Evolutionary conservation across 371 early-diverging fungal species (phyloP), one percentile per base, ranked within the genome.

Genomic region (Phascolomyces articulosus): DNA sequence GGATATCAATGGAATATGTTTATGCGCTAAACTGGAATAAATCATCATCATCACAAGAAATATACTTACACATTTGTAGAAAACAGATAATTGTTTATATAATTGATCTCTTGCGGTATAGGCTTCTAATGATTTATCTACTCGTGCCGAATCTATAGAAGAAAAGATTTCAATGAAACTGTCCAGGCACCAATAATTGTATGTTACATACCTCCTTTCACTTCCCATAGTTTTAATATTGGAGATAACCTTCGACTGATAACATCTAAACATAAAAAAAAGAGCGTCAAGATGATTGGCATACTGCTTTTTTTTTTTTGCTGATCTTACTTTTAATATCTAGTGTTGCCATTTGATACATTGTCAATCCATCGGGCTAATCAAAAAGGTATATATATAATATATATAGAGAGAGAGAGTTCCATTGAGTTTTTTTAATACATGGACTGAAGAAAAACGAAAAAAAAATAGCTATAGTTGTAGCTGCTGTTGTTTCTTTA

Each of bases 301-400:
- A n/a, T n/a, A n/a, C n/a, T n/a, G n/a, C n/a, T n/a, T n/a, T n/a
- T n/a, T n/a, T n/a, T n/a, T n/a, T n/a, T n/a, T n/a, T n/a, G n/a
- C n/a, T n/a, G n/a, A n/a, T 9, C 11, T 34, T 65, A 66, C 66
- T 47, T 55, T 24, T 61, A 23, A 66, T 23, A 47, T 66, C 66
- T n/a, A 66, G 23, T 55, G 60, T 61, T 1, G 66, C 61, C n/a
- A 55, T 40, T 40, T 66, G 66, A 8, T 54, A 55, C n/a, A 44
- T 31, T 16, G 41, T 58, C 10, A 66, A 41, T 23, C 60, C 55
- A 11, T 60, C 18, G 1, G 40, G 59, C 66, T 64, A 55, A 47
- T 44, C 0, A 31, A 34, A 9, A 34, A 34, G n/a, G 6, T 9
- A 34, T 34, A 34, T 9, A 9, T 9, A 31, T 31, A 31, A 31